Base-by-base conservation (phyloP, 176 grass and related monocot species). In the Aegilops umbellulata region DNA sequence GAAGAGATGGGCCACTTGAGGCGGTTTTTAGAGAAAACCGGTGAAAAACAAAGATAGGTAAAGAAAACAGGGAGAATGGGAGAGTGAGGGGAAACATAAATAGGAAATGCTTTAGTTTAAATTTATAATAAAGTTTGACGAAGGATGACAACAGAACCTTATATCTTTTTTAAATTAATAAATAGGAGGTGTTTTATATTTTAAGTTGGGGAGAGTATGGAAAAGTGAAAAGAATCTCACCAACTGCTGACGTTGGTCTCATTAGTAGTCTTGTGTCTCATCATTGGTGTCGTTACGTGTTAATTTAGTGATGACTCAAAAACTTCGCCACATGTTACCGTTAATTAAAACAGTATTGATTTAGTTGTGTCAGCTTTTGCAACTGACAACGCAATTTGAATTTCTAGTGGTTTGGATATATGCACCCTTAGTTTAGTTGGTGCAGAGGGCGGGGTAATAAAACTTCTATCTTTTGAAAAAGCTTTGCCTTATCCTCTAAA, bases 201-300 rank as follows among this genome's bases (percentile, higher is more conserved):
- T 53, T 53, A 19, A 53, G 49, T 19, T 17, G 49, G 17, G 19
- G 53, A 57, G 53, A 57, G 6, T 0, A 78, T 20, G 26, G 3
- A 65, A 82, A 85, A 51, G 66, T 47, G 55, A 68, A 68, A 58
- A 35, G 57, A 83, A 90, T 83, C 66, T 90, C 55, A 64, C 79
- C 58, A 86, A 63, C 30, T 55, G 30, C 69, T 68, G 49, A 25
- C 30, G 69, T 4, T 80, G 10, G 49, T 29, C 44, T 82, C 34
- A 57, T 20, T 7, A 8, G 6, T 22, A 7, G 55, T 58, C 0
- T 58, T 3, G 7, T 7, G 36, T 51, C 44, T 81, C 49, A 42
- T 70, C 36, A 35, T 30, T 73, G 7, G 32, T 79, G 55, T n/a
- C 32, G 53, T 35, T 3, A 31, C 15, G 30, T 34, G 4, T 75